Base-by-base conservation (phyloP, 306 rosid genomes). In the Lathyrus sativus region DNA sequence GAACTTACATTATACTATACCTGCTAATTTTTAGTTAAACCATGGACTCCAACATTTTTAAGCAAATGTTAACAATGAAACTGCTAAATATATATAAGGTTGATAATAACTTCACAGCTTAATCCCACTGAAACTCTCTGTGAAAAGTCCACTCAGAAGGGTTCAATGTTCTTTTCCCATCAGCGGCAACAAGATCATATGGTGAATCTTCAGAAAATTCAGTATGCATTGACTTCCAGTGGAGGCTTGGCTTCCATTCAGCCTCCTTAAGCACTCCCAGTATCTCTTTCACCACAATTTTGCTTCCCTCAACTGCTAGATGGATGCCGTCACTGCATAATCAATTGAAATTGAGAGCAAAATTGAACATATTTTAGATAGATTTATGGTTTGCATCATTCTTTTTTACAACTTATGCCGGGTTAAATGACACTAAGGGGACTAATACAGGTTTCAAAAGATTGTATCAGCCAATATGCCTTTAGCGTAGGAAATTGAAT, bases 281-380 rank as follows among this genome's bases (percentile, higher is more conserved):
- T 76, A 90, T 85, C 89, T 88, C 97, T 77, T 64, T 79, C 71
- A 79, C 97, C 72, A 90, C 92, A 57, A 88, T 66, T 67, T 88
- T 90, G 92, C 92, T 95, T 74, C 97, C 99, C 74, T 87, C 96
- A 5, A 86, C 85, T 2, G 99, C 85, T 48, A 95, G 87, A 88
- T 95, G 99, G 73, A 95, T 35, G 43, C 97, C 99, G 57, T 95
- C 97, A 66, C 97, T 95, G 85, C 72, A 59, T 72, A 62, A 67
- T 28, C 5, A 35, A 46, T 55, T 54, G 0, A 41, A 68, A 41
- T 7, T 59, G 39, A 61, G 26, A 18, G 50, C 29, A 56, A 7
- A 4, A 55, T 73, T n/a, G 33, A 13, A 60, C 15, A 39, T 26
- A 43, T 26, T 50, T 6, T 41, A 26, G 29, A 18, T 44, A 33